Conservation (phyloP, 768 basidiomycete species). For the Trametopsis cervina region DNA sequence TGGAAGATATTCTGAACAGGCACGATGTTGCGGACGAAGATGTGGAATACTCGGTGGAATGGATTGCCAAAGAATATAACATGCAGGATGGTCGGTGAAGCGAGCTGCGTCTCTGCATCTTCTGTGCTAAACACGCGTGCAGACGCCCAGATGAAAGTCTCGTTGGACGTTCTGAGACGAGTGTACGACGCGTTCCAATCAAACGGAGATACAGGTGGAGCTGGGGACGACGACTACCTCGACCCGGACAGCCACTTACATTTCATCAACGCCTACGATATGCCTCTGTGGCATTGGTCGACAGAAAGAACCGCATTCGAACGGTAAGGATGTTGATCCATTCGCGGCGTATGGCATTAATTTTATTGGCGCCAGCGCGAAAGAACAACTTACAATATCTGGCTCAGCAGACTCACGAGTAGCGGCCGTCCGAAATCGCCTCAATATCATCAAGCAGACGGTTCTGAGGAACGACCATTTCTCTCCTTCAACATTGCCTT, state of each 20-base stretch:
- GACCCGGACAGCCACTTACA: conserved; percentile 80
- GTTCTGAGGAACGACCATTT: conserved; percentile 96
- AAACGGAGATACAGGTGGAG: conserved; percentile 41
- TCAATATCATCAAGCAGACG: conserved; percentile 89
- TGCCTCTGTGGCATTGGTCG: conserved; percentile 94
- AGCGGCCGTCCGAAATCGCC: conserved; percentile 71
- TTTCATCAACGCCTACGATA: conserved; percentile 87
- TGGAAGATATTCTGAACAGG: conserved; percentile 63
- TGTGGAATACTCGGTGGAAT: conserved; percentile 69
- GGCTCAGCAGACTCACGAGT: conserved; percentile 82
- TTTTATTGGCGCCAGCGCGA: too few species aligned
- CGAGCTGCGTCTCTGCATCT: background rate
- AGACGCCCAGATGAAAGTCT: conserved; percentile 85
- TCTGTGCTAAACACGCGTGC: background rate
- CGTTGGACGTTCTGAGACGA: conserved; percentile 54
- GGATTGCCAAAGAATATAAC: conserved; percentile 80
- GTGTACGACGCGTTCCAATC: conserved; percentile 74
- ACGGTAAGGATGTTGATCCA: conserved; percentile 48
- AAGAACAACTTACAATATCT: conserved; percentile 56
- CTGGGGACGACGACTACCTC: conserved; percentile 52
- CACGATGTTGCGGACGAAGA: conserved; percentile 69
- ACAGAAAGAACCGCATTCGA: conserved; percentile 82
- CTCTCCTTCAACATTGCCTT: conserved; percentile 89
- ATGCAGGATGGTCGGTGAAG: conserved; percentile 69
- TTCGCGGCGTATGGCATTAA: background rate